Conservation (phyloP, 106 monocot genomes). For the Acanthochlamys bracteata region DNA sequence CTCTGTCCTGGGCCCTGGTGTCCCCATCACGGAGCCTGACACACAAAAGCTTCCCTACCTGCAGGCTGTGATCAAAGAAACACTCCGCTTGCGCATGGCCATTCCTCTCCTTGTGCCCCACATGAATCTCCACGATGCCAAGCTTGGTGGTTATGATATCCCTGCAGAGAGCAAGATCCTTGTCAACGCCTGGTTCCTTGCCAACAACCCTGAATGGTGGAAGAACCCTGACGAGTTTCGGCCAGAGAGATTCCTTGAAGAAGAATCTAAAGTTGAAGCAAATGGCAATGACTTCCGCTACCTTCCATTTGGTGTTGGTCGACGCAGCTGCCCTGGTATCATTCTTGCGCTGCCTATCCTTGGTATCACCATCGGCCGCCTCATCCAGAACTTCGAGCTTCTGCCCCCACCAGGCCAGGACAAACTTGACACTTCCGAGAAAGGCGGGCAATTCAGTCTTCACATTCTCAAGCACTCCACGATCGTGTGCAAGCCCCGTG, state of each 20-base stretch:
- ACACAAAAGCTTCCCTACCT: conserved; percentile 54
- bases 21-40: conserved; percentile 57
- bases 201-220: conserved; percentile 63
- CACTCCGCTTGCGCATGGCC: conserved; percentile 66
- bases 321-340: conserved; percentile 70
- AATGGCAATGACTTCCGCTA: conserved; percentile 67
- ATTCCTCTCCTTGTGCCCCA: conserved; percentile 76
- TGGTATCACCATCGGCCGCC: conserved; percentile 54
- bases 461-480: conserved; percentile 68
- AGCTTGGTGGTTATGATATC: conserved; percentile 58
- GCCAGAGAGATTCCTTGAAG: conserved; percentile 72
- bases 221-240: conserved; percentile 63
- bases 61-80: conserved; percentile 58
- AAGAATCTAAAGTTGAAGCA: conserved; percentile 57
- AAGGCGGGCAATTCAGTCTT: conserved; percentile 78
- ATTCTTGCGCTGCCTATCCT: conserved; percentile 78
- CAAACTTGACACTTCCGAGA: conserved; percentile 66
- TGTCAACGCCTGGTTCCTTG: conserved; percentile 77
- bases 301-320: conserved; percentile 62
- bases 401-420: conserved; percentile 52
- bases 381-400: conserved; percentile 75
- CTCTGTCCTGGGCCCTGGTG: conserved; percentile 45
- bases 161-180: conserved; percentile 72
- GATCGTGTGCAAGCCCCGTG: conserved; percentile 65
- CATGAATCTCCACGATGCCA: conserved; percentile 62